Percentiles rank a stretch among this genome's conserved stretches.
These are phyloP conservation scores for Wickerhamiella parazyma DNA, from an alignment of 805 yeast species.

Conservation along the genomic window DNA sequence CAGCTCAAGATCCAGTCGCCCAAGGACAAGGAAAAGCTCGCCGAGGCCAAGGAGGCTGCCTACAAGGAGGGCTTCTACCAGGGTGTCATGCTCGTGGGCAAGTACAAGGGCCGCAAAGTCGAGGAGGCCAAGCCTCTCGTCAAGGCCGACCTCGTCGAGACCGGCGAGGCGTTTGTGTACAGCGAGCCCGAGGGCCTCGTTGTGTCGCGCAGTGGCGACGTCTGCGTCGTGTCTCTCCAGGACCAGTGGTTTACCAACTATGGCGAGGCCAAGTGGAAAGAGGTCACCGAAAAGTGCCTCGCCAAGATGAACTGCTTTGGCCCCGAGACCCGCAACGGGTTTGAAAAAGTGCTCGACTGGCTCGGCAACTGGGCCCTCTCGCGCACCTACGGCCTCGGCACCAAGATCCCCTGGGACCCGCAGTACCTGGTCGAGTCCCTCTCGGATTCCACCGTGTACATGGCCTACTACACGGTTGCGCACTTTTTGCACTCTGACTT, in stretches of 20 bases:
- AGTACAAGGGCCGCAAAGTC: constrained; percentile 77
- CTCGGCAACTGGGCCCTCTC: constrained; percentile 97
- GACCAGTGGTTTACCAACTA: constrained; percentile 98
- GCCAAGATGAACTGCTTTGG: constrained; percentile 62
- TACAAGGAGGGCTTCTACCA: constrained; percentile 94
- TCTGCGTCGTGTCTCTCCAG: constrained; percentile 89
- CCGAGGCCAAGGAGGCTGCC: constrained; percentile 85
- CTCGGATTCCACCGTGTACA: constrained; percentile 91
- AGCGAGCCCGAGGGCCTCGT: constrained; percentile 88
- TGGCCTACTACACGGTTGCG: constrained; percentile 83
- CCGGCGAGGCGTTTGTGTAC: constrained; percentile 75
- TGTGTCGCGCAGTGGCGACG: constrained; percentile 91
- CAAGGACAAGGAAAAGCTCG: constrained; percentile 74
- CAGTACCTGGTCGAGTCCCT: constrained; percentile 85
- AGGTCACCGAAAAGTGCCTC: constrained; percentile 66
- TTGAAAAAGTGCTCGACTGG: constrained; percentile 92
- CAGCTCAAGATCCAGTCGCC: constrained; percentile 89
- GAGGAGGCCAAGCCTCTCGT: constrained; percentile 83
- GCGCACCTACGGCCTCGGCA: constrained; percentile 91
- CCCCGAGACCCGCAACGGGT: constrained; percentile 76
- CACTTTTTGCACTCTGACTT: constrained; percentile 78
- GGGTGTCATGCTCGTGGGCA: constrained; percentile 70
- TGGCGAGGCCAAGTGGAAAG: constrained; percentile 88
- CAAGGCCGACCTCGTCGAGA: constrained; percentile 62
- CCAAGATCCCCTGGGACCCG: constrained; percentile 93